phyloP scores from a whole-genome alignment of 768 basidiomycete species.

The Pleurotus eryngii region DNA sequence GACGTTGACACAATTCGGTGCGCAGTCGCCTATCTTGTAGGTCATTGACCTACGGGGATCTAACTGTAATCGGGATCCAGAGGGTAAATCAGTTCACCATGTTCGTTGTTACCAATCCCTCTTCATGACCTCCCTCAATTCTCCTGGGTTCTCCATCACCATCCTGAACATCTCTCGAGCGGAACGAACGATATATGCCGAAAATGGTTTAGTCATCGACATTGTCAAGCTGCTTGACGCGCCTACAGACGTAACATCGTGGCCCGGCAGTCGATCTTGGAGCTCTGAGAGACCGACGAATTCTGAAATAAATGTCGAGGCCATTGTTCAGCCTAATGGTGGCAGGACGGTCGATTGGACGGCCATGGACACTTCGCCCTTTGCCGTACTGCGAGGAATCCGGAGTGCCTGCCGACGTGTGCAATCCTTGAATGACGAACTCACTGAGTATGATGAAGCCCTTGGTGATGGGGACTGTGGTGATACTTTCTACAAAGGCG shows the following conservation, averaged over 20 bases:
- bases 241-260: conserved; percentile 39
- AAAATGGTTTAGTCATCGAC: conserved; percentile 7
- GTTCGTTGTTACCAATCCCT: conserved; percentile 42
- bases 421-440: conserved; percentile 42
- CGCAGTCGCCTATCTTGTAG: conserved; percentile 13
- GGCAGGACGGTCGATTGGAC: background rate
- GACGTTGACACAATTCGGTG: conserved; percentile 38
- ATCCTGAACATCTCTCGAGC: conserved; percentile 43
- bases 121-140: conserved; percentile 60
- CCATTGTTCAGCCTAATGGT: too few relatives aligned
- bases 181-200: conserved; percentile 7
- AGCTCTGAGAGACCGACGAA: conserved; percentile 19
- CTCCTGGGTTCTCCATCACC: conserved; percentile 56
- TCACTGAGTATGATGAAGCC: conserved; percentile 59
- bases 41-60: background rate
- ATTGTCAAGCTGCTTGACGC: conserved; percentile 37
- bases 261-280: conserved; percentile 30
- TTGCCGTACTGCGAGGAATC: conserved; percentile 25
- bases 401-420: conserved; percentile 38
- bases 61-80: background rate
- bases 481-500: conserved; percentile 51
- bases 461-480: conserved; percentile 67
- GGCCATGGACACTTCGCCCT: background rate
- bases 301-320: too few relatives aligned
- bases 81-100: conserved; percentile 25